Evolutionary conservation across 179 eudicot species (phyloP), one percentile per base, ranked within the genome.

Genomic region (Silene coronaria): DNA sequence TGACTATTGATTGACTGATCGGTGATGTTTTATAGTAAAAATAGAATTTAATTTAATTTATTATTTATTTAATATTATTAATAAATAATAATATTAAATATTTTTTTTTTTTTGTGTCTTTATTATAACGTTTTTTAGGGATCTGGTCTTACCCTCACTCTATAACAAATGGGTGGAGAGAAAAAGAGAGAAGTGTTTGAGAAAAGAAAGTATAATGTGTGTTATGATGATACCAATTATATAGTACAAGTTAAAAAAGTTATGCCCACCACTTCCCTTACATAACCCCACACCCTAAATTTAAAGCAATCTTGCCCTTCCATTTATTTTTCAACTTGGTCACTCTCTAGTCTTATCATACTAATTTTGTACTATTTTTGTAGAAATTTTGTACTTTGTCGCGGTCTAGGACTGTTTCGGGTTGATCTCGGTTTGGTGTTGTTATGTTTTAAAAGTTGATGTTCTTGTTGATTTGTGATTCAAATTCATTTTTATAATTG

Each of bases 161-260:
- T 32, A 30, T 21, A 71, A 61, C 80, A 73, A 80, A 81, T 81
- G 80, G 76, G 84, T 57, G 80, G 69, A 59, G 83, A 80, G 80
- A 72, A 78, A 60, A 71, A 59, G 51, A 77, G 59, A 66, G 68
- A 63, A 16, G 34, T 22, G 14, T 55, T 14, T 53, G 58, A 53
- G 58, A 60, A 72, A 71, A n/a, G 58, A 72, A 46, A 16, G 28
- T 72, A 72, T 23, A 30, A 48, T 69, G 26, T 62, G 64, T 60
- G 84, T 74, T 77, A 77, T 81, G 80, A 81, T 77, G 75, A 73
- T 77, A 62, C 77, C 83, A 81, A 81, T 80, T 80, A 80, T 80
- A 80, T 77, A 76, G 74, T 58, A 51, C 59, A 45, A 67, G 22
- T 76, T 71, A 68, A 53, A 58, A 76, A 53, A 67, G 42, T 21